phyloP scores from a whole-genome alignment of 768 basidiomycete genomes.

The Mrakia blollopis region DNA sequence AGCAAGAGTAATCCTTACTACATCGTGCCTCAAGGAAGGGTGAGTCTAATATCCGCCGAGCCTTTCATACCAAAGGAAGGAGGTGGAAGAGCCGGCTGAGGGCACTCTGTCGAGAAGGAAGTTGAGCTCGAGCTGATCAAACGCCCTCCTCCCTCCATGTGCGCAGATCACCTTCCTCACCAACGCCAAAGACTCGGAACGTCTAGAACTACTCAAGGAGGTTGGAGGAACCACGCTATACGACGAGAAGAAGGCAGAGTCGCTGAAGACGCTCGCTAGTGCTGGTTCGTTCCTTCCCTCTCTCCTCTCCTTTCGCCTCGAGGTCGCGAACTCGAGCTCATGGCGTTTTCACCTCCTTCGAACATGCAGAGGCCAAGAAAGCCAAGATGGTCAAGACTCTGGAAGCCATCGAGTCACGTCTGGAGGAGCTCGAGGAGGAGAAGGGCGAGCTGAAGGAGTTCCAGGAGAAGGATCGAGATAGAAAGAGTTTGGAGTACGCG shows the following conservation, averaged over 20 bases:
- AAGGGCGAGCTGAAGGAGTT: slow-evolving; percentile 97
- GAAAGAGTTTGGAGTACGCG: slow-evolving; percentile 90
- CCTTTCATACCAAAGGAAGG: too few species aligned
- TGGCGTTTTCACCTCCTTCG: neutral
- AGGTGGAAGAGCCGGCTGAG: neutral
- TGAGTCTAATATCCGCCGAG: slow-evolving; percentile 47
- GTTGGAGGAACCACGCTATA: slow-evolving; percentile 98
- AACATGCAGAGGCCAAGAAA: slow-evolving; percentile 67
- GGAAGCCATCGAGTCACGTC: slow-evolving; percentile 80
- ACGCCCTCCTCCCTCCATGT: neutral
- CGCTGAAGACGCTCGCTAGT: slow-evolving; percentile 92
- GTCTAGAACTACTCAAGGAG: slow-evolving; percentile 90
- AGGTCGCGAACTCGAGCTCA: neutral
- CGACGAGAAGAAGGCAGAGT: slow-evolving; percentile 86
- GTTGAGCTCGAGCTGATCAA: neutral
- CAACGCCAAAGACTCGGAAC: slow-evolving; percentile 92
- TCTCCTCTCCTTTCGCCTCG: neutral
- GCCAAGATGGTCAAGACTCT: slow-evolving; percentile 85
- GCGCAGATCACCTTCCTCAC: slow-evolving; percentile 89
- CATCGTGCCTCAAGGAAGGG: slow-evolving; percentile 95
- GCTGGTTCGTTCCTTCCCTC: slow-evolving; percentile 49
- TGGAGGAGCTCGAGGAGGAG: slow-evolving; percentile 91
- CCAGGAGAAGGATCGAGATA: slow-evolving; percentile 86
- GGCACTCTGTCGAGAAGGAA: neutral
- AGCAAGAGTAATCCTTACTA: slow-evolving; percentile 98